Base-by-base conservation (phyloP, 331 rosid genomes). In the Acacia concinna region DNA sequence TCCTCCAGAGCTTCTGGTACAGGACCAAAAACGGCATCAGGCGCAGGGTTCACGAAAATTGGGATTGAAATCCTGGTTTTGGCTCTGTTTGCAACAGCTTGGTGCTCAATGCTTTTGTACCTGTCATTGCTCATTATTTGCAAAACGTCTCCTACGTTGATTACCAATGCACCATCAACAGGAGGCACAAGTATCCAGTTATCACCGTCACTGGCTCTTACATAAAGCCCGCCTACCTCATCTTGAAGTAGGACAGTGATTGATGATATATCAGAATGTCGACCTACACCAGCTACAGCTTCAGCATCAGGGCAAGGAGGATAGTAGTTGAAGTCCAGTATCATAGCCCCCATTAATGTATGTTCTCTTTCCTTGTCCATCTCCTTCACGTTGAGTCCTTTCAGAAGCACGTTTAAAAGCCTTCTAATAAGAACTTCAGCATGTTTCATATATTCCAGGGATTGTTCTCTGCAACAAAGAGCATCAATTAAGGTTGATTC, bases 71-170 rank as follows among this genome's bases (percentile, higher is more conserved):
- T 72, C 44, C 90, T 85, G 71, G 73, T 85, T 54, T 49, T 82
- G 78, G 73, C 75, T 71, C 54, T 71, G 54, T 84, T 82, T 2
- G 84, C 75, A 40, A 84, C 46, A 4, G 35, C 90, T 66, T 76
- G 59, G 68, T 87, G 88, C 71, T 81, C 85, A 63, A 84, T 73
- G 74, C 90, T 87, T 56, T 79, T 79, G 83, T 79, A 87, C 40
- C 2, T 51, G 49, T 23, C 81, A 63, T 82, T 87, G 79, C 90
- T 87, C 83, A 87, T 62, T 76, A 87, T 82, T 74, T 87, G 85
- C 8, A 87, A 51, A 64, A 80, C 80, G 69, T 87, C 88, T 21
- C 90, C 88, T 30, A 82, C 51, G 70, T 87, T 87, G 75, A 84
- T 74, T 11, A 87, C 77, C 27, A 87, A 32, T 47, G 87, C 88